A percentile compares a stretch with the other conserved stretches of the same genome.
Evolutionary conservation across 2,329 filamentous ascomycete species (phyloP).

Genomic region (Calonectria hongkongensis): DNA sequence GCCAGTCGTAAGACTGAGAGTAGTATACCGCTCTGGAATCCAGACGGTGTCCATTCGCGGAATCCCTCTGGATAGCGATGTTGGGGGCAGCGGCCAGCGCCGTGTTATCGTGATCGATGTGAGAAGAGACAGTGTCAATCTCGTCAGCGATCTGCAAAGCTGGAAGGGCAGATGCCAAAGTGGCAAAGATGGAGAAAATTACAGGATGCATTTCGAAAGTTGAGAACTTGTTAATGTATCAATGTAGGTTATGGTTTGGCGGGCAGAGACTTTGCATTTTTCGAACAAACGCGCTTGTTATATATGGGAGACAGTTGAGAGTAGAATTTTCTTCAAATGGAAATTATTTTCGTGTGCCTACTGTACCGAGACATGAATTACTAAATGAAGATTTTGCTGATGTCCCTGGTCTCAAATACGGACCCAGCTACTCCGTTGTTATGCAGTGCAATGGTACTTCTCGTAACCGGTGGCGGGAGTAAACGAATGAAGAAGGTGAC

Average conservation of each 20-base stretch:
- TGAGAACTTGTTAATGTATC: background rate
- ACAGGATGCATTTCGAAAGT: background rate
- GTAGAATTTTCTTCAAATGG: background rate
- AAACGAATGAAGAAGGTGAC: background rate
- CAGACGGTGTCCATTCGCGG: no score
- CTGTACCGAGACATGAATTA: background rate
- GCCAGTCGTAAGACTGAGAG: background rate
- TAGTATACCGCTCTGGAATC: background rate
- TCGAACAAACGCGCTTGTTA: no score
- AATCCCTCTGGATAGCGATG: background rate
- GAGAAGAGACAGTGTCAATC: background rate
- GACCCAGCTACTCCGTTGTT: background rate
- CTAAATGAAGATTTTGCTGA: background rate
- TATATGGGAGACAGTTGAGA: background rate
- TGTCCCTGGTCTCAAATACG: background rate
- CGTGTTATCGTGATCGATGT: background rate
- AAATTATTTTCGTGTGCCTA: no score
- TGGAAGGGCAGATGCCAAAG: background rate
- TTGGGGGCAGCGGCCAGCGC: background rate
- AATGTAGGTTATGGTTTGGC: no score
- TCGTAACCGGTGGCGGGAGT: no score
- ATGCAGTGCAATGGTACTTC: background rate
- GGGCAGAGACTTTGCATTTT: background rate
- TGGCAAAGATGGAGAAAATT: background rate
- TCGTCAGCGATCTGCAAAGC: background rate